A percentile compares a stretch with the other conserved stretches of the same genome.
Evolutionary conservation across 2,329 filamentous ascomycete species (phyloP).

Genomic region (Stenocarpella maydis): DNA sequence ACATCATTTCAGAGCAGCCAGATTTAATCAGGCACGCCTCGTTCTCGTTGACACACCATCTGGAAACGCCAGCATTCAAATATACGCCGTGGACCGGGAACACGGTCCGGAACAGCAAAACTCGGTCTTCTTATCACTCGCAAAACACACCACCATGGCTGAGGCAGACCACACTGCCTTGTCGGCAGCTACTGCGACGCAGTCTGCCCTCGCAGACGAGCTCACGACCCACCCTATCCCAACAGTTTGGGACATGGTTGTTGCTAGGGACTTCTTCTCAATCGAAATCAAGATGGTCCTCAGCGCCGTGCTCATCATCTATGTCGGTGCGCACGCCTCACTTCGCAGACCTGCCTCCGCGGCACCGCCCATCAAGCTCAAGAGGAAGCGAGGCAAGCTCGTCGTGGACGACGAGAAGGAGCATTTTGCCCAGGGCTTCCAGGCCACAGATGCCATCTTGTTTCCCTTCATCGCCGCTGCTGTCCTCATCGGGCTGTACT

Average conservation of each 20-base stretch:
- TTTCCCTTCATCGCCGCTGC: constrained; percentile 81
- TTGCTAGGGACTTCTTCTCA: constrained; percentile 48
- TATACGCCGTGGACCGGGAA: background rate
- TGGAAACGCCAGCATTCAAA: background rate
- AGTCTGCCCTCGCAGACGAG: constrained; percentile 17
- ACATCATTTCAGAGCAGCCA: background rate
- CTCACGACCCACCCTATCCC: constrained; percentile 11
- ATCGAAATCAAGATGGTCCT: constrained; percentile 60
- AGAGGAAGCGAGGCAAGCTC: constrained; percentile 43
- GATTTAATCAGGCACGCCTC: background rate
- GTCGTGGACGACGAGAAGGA: constrained; percentile 59
- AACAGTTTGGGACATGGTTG: constrained; percentile 26
- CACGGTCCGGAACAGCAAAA: background rate
- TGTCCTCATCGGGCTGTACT: constrained; percentile 79
- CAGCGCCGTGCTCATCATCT: constrained; percentile 83
- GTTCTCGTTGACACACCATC: background rate
- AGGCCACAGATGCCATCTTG: constrained; percentile 81
- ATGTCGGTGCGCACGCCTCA: constrained; percentile 84
- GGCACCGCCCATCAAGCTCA: constrained; percentile 59
- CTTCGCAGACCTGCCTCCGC: constrained; percentile 85
- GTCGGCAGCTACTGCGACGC: constrained; percentile 1
- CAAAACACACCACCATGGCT: constrained; percentile 19
- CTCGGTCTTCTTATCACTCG: background rate
- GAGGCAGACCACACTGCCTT: constrained; percentile 5
- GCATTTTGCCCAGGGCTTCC: constrained; percentile 67